Evolutionary conservation across 345 rosid species (phyloP), one percentile per base, ranked within the genome.

Genomic region (Kernera saxatilis): DNA sequence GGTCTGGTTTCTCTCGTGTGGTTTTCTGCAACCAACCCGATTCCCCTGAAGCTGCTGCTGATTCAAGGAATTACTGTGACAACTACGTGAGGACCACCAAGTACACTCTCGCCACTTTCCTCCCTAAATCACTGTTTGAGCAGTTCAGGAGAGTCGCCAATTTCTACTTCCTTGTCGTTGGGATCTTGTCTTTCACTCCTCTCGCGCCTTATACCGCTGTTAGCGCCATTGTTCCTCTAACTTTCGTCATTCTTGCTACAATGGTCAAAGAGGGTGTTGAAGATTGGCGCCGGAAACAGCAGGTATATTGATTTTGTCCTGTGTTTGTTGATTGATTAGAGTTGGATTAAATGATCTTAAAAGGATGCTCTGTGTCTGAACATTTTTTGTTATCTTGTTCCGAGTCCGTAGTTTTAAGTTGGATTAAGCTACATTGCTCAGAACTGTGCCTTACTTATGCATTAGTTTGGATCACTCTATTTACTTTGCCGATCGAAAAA

Each of bases 71-170:
- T 30, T 93, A 93, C 73, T 30, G 75, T 5, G 73, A 64, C 44
- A 93, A 93, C 72, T 85, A 86, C 70, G 88, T 91, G 3, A 80
- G 85, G 23, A 87, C 92, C 32, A 87, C 97, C 2, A 91, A 93
- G 80, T 93, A 93, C 44, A 93, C 86, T 13, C 64, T 75, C 23
- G 79, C 85, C n/a, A 76, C 84, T 68, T 91, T 93, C 84, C 64
- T 91, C 74, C 98, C 98, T 14, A 91, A 93, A 70, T 89, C 97
- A 13, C 81, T 93, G 78, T 93, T 93, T 76, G 96, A 91, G 81
- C 98, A 93, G 85, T 93, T 91, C 54, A 82, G 97, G 66, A 85
- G 98, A 76, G 98, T 91, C 0, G 98, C 98, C 15, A 91, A 93
- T 57, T 91, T 91, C 67, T 93, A 55, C 77, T 93, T 93, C 82